Conservation (phyloP, 345 rosid genomes). For the Hibiscus trionum region DNA sequence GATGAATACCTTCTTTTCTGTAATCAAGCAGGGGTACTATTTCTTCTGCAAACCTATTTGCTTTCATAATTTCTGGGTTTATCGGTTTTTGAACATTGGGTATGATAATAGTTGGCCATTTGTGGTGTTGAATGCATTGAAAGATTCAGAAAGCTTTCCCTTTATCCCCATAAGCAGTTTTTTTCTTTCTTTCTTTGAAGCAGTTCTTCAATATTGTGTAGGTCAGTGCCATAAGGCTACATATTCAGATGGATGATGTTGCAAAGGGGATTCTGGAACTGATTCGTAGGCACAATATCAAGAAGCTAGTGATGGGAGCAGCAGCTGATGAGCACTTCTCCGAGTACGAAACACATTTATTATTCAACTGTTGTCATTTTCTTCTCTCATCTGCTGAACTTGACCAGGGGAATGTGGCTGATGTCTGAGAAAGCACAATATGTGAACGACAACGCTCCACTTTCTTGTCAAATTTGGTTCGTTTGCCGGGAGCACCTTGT, state of each 20-base stretch:
- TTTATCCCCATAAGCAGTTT: background rate
- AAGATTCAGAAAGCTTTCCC: background rate
- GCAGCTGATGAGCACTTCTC: conserved; percentile 34
- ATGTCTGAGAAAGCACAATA: conserved; percentile 38
- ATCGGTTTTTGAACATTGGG: no score
- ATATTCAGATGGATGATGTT: conserved; percentile 40
- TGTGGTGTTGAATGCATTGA: background rate
- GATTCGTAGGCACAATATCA: conserved; percentile 36
- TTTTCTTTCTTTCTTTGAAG: background rate
- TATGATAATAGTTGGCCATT: no score
- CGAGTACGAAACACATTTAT: conserved; percentile 14
- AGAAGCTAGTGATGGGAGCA: conserved; percentile 58
- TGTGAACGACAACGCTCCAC: conserved; percentile 26
- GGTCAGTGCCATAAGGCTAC: conserved; percentile 37
- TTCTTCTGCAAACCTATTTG: conserved; percentile 2
- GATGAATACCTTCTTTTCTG: conserved; percentile 30
- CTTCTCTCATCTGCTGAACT: background rate
- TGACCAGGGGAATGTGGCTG: conserved; percentile 37
- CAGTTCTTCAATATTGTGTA: conserved; percentile 11
- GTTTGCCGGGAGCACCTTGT: conserved; percentile 32
- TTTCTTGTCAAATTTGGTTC: conserved; percentile 35
- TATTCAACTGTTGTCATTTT: background rate
- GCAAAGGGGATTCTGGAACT: conserved; percentile 69
- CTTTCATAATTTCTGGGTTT: background rate
- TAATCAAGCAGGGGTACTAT: conserved; percentile 18